These are phyloP conservation scores for Paecilomyces sp. DNA, from an alignment of 2,329 filamentous ascomycete species.

Conservation along the genomic window DNA sequence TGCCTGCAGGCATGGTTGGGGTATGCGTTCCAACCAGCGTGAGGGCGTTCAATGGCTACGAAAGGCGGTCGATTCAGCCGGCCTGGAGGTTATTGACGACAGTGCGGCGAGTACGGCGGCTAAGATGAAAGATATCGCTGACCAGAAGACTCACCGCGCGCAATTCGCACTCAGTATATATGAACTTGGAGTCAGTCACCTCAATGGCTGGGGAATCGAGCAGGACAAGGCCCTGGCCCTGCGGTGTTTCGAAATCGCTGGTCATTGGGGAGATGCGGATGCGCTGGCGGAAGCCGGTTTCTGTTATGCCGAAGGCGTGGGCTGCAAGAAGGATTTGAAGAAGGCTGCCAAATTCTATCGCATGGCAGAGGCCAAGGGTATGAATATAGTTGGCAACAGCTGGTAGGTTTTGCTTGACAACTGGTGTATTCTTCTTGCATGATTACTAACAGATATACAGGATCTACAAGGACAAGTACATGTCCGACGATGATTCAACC, in stretches of 20 bases:
- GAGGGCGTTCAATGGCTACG: slow-evolving; percentile 90
- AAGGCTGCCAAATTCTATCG: slow-evolving; percentile 90
- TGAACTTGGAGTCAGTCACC: slow-evolving; percentile 90
- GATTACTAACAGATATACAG: slow-evolving; percentile 37
- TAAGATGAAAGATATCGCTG: slow-evolving; percentile 54
- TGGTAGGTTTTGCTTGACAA: slow-evolving; percentile 56
- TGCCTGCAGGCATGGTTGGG: slow-evolving; percentile 94
- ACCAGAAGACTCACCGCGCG: slow-evolving; percentile 76
- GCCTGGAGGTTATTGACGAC: slow-evolving; percentile 75
- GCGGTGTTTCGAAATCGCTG: slow-evolving; percentile 93
- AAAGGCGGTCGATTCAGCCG: slow-evolving; percentile 79
- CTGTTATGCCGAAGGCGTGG: slow-evolving; percentile 89
- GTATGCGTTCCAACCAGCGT: slow-evolving; percentile 83
- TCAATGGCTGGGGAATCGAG: slow-evolving; percentile 96
- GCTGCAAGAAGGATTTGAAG: slow-evolving; percentile 92
- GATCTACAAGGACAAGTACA: slow-evolving; percentile 96
- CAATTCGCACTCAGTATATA: slow-evolving; percentile 96
- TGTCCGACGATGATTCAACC: slow-evolving; percentile 53
- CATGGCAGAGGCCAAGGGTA: slow-evolving; percentile 82
- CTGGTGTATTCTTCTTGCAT: neutral
- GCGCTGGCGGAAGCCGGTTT: slow-evolving; percentile 91
- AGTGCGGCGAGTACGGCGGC: slow-evolving; percentile 44
- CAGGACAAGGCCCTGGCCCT: slow-evolving; percentile 84
- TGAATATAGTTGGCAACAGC: slow-evolving; percentile 97
- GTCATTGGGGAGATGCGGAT: slow-evolving; percentile 90